Evolutionary conservation across 2,329 filamentous ascomycete species (phyloP), one percentile per base, ranked within the genome.

Genomic region (Colletotrichum tropicicola): DNA sequence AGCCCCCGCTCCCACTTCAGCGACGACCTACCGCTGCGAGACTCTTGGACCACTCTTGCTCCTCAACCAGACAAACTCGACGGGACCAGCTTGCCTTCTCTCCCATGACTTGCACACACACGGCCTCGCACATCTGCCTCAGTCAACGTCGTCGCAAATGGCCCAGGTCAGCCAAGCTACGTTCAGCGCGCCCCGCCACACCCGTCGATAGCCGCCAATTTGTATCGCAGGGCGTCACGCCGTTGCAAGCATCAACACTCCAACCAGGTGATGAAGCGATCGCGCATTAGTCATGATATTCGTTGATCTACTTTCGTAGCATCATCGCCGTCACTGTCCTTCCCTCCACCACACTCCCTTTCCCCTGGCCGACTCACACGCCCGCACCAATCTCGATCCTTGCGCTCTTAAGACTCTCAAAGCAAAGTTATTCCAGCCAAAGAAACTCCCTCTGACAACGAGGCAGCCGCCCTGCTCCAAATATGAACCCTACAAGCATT

Each of bases 231-330:
- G 21, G 19, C 21, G 21, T 25, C 19, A 10, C 41, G 19, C 41
- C 10, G 37, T 41, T n/a, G 15, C n/a, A 19, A 6, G 17, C n/a
- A 35, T 6, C 9, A n/a, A 13, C 17, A 12, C 2, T 35, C 27
- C 19, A 6, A 13, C 41, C 27, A 35, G 35, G 43, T 48, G 35
- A 65, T 56, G 49, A 45, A 65, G 49, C 49, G 57, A 62, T 65
- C 44, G 57, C 37, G 25, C 49, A 39, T 65, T 49, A 62, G 63
- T 66, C 63, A 64, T 66, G 32, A 63, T 59, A 53, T 45, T 66
- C 63, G 59, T 66, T 66, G 28, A 55, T 64, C 53, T 66, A 59
- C 57, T 53, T 28, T 66, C 45, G 59, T 66, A 65, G 53, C 32
- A 51, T 58, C 59, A 37, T 53, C 54, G 67, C 65, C 37, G 32